Base-by-base conservation (phyloP, 208 protist genomes). In the Leptomonas pyrrhocoris region DNA sequence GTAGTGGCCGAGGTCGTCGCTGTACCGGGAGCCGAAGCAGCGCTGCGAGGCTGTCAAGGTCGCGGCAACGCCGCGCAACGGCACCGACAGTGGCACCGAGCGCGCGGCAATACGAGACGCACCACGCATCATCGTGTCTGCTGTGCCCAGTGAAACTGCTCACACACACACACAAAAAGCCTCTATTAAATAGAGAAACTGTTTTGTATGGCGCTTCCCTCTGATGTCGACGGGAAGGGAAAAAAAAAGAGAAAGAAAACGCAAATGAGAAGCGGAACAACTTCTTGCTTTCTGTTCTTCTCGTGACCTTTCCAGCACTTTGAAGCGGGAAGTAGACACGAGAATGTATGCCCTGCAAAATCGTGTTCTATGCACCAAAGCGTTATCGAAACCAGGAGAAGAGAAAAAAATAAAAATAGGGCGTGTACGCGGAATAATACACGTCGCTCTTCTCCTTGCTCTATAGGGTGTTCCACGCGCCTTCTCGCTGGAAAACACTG, bases 21-120 rank as follows among this genome's bases (percentile, higher is more conserved):
- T 71, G 72, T 75, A 85, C 36, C 74, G 67, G 23, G 80, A 85
- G 38, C 72, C 59, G 68, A 85, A 81, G 69, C 69, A 58, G 64
- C 55, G 60, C 9, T 46, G 57, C 49, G 80, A 30, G 7, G 58
- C 30, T 15, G 56, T 34, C 27, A 67, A 18, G 36, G 67, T 48
- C 3, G 64, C 67, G 23, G 58, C 49, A 16, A 46, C 50, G 2
- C 57, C 54, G 30, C 67, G 42, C 27, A 62, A 40, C 12, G 34
- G 36, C 57, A 51, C 49, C 53, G 53, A 11, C 16, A 28, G 23
- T 13, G 63, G 30, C 25, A 70, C 61, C 38, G 73, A 23, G 25
- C 61, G 58, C 25, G 67, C 43, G 48, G 61, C 57, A 43, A 66
- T 36, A 19, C 65, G 51, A 21, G 68, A 50, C 12, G 66, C 66